These are phyloP conservation scores for maize (Zea mays) DNA, from an alignment of 176 grass and related monocot genomes.

Conservation along the genomic window Zm-B73-REFERENCE-NAM-5.0 NC_050100.1:23148501-23149000, in stretches of 20 bases:
- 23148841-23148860: neutral
- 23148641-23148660: neutral
- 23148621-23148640: neutral
- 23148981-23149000: neutral
- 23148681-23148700: neutral
- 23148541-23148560: no score
- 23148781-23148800: neutral
- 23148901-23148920: neutral
- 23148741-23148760: neutral
- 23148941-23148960: neutral
- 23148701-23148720: neutral
- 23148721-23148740: constrained; percentile 6
- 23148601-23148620: constrained; percentile 10
- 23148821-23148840: neutral
- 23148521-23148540: no score
- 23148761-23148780: neutral
- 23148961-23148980: neutral
- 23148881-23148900: neutral
- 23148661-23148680: constrained; percentile 9
- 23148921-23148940: neutral
- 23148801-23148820: neutral
- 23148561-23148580: no score
- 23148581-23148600: no score
- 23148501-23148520: no score
- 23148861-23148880: neutral